These are phyloP conservation scores for Phialemoniopsis sp. DNA, from an alignment of 2,329 filamentous ascomycete species.

Conservation along the genomic window DNA sequence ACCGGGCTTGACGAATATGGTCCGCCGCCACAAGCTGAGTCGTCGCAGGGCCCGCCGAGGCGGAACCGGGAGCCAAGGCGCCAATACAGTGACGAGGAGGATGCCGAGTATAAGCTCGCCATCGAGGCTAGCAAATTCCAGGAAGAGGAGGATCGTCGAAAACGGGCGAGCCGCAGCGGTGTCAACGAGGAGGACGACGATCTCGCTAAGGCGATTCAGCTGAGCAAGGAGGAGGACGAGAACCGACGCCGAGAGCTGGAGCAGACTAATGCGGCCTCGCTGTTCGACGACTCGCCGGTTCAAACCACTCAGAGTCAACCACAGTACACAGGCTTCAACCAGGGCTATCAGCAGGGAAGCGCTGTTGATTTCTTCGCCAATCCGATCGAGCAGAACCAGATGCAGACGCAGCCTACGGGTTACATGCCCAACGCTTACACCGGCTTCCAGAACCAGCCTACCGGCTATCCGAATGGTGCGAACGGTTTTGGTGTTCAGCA, in stretches of 20 bases:
- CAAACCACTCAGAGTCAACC: conserved; percentile 51
- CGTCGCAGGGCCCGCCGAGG: conserved; percentile 29
- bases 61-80: conserved; percentile 45
- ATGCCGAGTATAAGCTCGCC: conserved; percentile 84
- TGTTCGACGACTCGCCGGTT: conserved; percentile 79
- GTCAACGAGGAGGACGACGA: conserved; percentile 72
- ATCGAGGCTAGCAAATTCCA: conserved; percentile 94
- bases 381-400: conserved; percentile 74
- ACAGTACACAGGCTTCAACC: conserved; percentile 86
- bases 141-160: conserved; percentile 82
- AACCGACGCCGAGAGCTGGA: conserved; percentile 82
- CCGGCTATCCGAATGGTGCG: conserved; percentile 56
- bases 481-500: conserved; percentile 66
- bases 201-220: conserved; percentile 87
- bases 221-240: conserved; percentile 94
- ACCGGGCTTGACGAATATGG: conserved; percentile 84
- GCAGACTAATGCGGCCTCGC: conserved; percentile 72
- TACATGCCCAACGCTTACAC: conserved; percentile 55
- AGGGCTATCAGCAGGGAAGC: conserved; percentile 95
- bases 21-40: conserved; percentile 35
- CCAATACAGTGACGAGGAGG: conserved; percentile 68
- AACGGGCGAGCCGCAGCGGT: conserved; percentile 60
- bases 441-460: conserved; percentile 43
- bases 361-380: conserved; percentile 98
- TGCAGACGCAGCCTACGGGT: conserved; percentile 78